phyloP scores from a whole-genome alignment of 163 green algal species.

The Volvox carteri region DNA sequence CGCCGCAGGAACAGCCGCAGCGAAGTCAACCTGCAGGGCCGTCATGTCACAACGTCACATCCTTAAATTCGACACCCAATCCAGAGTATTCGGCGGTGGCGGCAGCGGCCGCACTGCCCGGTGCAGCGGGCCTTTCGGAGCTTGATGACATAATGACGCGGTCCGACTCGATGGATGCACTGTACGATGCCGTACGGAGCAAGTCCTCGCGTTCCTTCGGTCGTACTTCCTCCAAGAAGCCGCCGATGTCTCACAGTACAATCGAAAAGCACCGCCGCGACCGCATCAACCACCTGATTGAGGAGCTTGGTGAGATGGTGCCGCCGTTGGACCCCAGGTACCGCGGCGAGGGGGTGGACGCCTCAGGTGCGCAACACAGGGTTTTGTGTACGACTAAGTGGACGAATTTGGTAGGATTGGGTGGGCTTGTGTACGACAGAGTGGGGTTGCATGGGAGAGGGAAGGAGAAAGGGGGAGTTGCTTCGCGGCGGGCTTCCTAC shows the following conservation, averaged over 20 bases:
- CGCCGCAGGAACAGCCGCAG: too few relatives aligned
- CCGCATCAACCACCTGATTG: conserved; percentile 74
- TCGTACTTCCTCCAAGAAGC: not conserved
- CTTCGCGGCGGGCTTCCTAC: too few relatives aligned
- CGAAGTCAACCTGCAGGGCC: too few relatives aligned
- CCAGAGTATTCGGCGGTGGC: not conserved
- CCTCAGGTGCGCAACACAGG: conserved; percentile 2
- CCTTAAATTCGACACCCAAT: too few relatives aligned
- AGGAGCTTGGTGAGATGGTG: conserved; percentile 60
- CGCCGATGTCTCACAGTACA: conserved; percentile 58
- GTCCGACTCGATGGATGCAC: conserved; percentile 2
- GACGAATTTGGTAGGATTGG: too few relatives aligned
- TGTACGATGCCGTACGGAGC: not conserved
- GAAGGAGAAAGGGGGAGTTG: too few relatives aligned
- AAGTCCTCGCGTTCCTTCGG: not conserved
- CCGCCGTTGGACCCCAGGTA: conserved; percentile 1
- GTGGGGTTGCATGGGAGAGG: too few relatives aligned
- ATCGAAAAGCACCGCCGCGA: conserved; percentile 75
- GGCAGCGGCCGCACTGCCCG: not conserved
- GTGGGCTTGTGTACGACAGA: too few relatives aligned
- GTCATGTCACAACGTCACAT: too few relatives aligned
- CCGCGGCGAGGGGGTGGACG: not conserved
- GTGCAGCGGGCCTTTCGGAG: not conserved
- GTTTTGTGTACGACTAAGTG: too few relatives aligned
- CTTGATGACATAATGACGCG: not conserved